Base-by-base conservation (phyloP, 2,329 filamentous ascomycete species). In the Boeremia exigua region DNA sequence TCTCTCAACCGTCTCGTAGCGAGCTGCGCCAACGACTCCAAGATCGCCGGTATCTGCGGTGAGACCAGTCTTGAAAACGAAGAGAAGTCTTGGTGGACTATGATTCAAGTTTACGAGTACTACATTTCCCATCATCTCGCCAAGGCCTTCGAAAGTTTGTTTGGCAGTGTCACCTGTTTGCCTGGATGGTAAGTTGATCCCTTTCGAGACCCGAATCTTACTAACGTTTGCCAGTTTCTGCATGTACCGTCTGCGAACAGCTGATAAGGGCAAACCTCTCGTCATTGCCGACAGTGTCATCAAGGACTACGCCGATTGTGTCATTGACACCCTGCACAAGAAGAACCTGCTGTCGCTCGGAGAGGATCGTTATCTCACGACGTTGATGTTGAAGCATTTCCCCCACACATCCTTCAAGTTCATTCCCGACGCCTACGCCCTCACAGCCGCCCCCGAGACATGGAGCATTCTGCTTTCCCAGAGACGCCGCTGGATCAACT, bases 41-140 rank as follows among this genome's bases (percentile, higher is more conserved):
- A 96, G 80, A 96, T 99, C 79, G 92, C 91, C 23, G 95, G 94
- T 78, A 97, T 98, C 59, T 99, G 95, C 75, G 95, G 95, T 73
- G 95, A 99, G 76, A 99, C 95, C 1, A 95, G 89, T 76, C 82
- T 99, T 69, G 91, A 97, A 74, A 99, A 99, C 70, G 94, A 97
- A 75, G 92, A 97, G 68, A 85, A 88, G 64, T 93, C 88, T 69
- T 98, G 93, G 92, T 96, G 92, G 91, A 99, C 95, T 11, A 99
- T 99, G 95, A 99, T 99, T 70, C 95, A 99, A 76, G 95, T 99
- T 62, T 99, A 99, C 79, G 95, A 99, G 77, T 99, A 99, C 82
- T 99, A 93, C 77, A 99, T 99, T 72, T 98, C 95, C 28, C 95
- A 99, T 82, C 90, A 99, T 78, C 80, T 99, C 75, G 84, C 95